Percentiles rank a stretch among this genome's conserved stretches.
phyloP scores from a whole-genome alignment of 2,329 filamentous ascomycete genomes.

The Canariomyces notabilis region DNA sequence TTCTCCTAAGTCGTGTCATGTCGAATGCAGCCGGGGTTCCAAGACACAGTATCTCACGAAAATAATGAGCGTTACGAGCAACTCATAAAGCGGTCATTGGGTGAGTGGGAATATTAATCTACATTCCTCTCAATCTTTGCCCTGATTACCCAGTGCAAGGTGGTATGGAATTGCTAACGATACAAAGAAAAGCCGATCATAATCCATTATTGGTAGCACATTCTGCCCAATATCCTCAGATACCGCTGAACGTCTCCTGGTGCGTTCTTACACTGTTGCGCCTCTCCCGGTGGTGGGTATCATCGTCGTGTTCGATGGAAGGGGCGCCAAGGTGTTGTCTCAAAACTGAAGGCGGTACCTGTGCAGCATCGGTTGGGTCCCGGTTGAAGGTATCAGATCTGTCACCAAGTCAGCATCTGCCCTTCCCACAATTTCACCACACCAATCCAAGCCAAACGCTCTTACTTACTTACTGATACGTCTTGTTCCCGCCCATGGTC shows the following conservation, averaged over 20 bases:
- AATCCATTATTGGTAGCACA: slow-evolving; percentile 14
- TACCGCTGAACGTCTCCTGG: slow-evolving; percentile 45
- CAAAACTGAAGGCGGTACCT: slow-evolving; percentile 53
- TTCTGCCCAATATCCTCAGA: slow-evolving; percentile 31
- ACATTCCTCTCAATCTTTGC: not conserved
- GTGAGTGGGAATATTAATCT: not conserved
- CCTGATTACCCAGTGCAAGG: not conserved
- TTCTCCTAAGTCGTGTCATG: slow-evolving; percentile 43
- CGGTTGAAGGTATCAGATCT: slow-evolving; percentile 17
- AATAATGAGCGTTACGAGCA: not conserved
- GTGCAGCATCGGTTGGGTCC: slow-evolving; percentile 52
- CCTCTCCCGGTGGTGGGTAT: slow-evolving; percentile 38
- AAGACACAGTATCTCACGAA: no score
- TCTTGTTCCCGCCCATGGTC: slow-evolving; percentile 52
- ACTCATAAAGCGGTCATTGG: not conserved
- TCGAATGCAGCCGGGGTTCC: no score
- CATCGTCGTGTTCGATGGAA: slow-evolving; percentile 40
- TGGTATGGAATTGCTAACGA: not conserved
- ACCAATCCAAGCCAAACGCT: no score
- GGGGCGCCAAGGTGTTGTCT: slow-evolving; percentile 44
- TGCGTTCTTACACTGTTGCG: slow-evolving; percentile 43
- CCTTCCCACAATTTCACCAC: no score
- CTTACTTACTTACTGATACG: slow-evolving; percentile 40
- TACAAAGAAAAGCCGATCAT: slow-evolving; percentile 12
- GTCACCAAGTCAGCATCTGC: slow-evolving; percentile 10